phyloP scores from a whole-genome alignment of 352 stramenopile genomes.

The Globisporangium cederbergense region DNA sequence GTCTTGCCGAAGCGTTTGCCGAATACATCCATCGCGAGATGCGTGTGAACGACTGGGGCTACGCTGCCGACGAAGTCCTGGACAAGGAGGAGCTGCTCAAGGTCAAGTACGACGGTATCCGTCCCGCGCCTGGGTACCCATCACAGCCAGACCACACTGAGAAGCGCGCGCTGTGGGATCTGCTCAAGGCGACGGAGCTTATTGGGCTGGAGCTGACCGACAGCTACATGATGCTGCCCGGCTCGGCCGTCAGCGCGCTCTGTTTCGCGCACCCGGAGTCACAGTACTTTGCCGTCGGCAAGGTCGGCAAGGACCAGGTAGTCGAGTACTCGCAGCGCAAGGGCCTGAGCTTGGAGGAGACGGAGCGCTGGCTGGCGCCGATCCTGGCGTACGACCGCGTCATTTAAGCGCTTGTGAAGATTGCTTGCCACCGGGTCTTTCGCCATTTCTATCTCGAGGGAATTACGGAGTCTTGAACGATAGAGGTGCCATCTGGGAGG shows the following conservation, averaged over 20 bases:
- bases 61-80: slow-evolving; percentile 90
- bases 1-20: slow-evolving; percentile 90
- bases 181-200: slow-evolving; percentile 92
- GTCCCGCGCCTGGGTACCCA: slow-evolving; percentile 96
- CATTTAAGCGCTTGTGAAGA: slow-evolving; percentile 14
- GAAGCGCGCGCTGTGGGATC: slow-evolving; percentile 95
- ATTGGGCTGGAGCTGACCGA: slow-evolving; percentile 92
- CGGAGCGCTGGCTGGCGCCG: slow-evolving; percentile 93
- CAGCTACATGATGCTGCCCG: slow-evolving; percentile 96
- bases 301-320: slow-evolving; percentile 96
- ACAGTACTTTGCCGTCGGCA: slow-evolving; percentile 97
- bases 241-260: slow-evolving; percentile 91
- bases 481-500: slow-evolving; percentile 15
- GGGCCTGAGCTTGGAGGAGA: slow-evolving; percentile 82
- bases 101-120: slow-evolving; percentile 98
- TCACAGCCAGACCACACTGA: slow-evolving; percentile 98
- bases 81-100: slow-evolving; percentile 94
- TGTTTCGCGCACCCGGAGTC: slow-evolving; percentile 95
- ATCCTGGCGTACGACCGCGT: slow-evolving; percentile 94
- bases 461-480: slow-evolving; percentile 11
- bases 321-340: slow-evolving; percentile 93
- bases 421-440: slow-evolving; percentile 13
- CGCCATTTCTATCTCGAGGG: slow-evolving; percentile 52
- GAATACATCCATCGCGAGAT: slow-evolving; percentile 97
- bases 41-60: slow-evolving; percentile 94